Evolutionary conservation across 2,329 filamentous ascomycete species (phyloP).

Genomic region (Trichoderma sp.): DNA sequence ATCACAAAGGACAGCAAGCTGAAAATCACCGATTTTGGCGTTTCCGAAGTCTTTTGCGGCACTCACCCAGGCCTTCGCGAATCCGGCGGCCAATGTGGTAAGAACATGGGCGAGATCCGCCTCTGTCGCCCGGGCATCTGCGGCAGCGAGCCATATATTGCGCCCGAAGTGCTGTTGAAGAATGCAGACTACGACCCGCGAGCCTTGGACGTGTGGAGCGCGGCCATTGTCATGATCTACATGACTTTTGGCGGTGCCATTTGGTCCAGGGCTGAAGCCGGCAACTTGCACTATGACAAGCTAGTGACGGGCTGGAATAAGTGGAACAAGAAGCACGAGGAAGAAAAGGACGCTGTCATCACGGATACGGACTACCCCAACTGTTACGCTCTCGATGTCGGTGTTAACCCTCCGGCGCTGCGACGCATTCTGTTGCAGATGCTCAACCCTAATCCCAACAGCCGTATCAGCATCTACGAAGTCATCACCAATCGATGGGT

Average conservation of each 20-base stretch:
- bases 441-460: slow-evolving; percentile 73
- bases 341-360: slow-evolving; percentile 33
- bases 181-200: slow-evolving; percentile 67
- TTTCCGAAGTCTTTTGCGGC: slow-evolving; percentile 80
- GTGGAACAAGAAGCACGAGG: slow-evolving; percentile 56
- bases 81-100: slow-evolving; percentile 69
- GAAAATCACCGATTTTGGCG: slow-evolving; percentile 90
- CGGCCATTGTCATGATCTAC: slow-evolving; percentile 77
- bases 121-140: slow-evolving; percentile 77
- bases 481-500: slow-evolving; percentile 71
- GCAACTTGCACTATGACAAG: slow-evolving; percentile 58
- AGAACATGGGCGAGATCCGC: slow-evolving; percentile 67
- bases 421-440: slow-evolving; percentile 73
- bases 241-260: slow-evolving; percentile 70
- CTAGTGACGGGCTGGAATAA: slow-evolving; percentile 67
- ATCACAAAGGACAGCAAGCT: slow-evolving; percentile 76
- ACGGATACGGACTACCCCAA: slow-evolving; percentile 64
- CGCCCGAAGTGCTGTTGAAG: slow-evolving; percentile 77
- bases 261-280: slow-evolving; percentile 66
- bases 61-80: slow-evolving; percentile 75
- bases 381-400: slow-evolving; percentile 61
- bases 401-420: slow-evolving; percentile 64
- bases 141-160: slow-evolving; percentile 82
- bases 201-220: slow-evolving; percentile 81
- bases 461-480: slow-evolving; percentile 66